Percentiles rank a stretch among this genome's conserved stretches.
These are phyloP conservation scores for Ascodesmis nigricans DNA, from an alignment of 495 filamentous ascomycete species.

Conservation along the genomic window DNA sequence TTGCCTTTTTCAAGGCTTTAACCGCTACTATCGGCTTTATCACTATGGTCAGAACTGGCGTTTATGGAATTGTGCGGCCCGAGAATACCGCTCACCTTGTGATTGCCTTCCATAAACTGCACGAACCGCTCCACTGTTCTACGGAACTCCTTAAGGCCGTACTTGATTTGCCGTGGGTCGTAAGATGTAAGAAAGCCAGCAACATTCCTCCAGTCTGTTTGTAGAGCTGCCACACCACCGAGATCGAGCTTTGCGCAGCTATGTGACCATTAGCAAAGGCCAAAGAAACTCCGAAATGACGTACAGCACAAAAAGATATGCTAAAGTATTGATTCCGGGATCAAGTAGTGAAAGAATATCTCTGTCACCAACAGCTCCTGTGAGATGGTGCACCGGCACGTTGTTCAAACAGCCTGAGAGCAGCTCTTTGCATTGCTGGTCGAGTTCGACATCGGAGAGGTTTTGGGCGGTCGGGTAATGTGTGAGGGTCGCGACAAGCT, in stretches of 20 bases:
- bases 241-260: constrained; percentile 10
- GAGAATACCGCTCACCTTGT: constrained; percentile 16
- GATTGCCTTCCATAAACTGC: constrained; percentile 13
- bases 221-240: constrained; percentile 12
- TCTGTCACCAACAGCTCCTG: constrained; percentile 11
- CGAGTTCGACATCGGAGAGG: constrained; percentile 14
- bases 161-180: constrained; percentile 16
- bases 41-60: constrained; percentile 1
- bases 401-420: constrained; percentile 16
- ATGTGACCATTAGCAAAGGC: not conserved
- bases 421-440: constrained; percentile 13
- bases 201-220: constrained; percentile 14
- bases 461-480: constrained; percentile 14
- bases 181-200: constrained; percentile 14
- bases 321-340: constrained; percentile 15
- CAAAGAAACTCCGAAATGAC: constrained; percentile 2
- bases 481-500: constrained; percentile 17
- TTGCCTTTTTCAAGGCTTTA: constrained; percentile 19
- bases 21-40: constrained; percentile 17
- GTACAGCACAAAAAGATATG: constrained; percentile 21
- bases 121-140: constrained; percentile 17
- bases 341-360: constrained; percentile 17
- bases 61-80: not conserved
- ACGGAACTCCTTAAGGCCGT: constrained; percentile 16
- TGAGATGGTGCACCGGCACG: constrained; percentile 14